Evolutionary conservation across 2,329 filamentous ascomycete species (phyloP).

Genomic region (Zopfia rhizophila): DNA sequence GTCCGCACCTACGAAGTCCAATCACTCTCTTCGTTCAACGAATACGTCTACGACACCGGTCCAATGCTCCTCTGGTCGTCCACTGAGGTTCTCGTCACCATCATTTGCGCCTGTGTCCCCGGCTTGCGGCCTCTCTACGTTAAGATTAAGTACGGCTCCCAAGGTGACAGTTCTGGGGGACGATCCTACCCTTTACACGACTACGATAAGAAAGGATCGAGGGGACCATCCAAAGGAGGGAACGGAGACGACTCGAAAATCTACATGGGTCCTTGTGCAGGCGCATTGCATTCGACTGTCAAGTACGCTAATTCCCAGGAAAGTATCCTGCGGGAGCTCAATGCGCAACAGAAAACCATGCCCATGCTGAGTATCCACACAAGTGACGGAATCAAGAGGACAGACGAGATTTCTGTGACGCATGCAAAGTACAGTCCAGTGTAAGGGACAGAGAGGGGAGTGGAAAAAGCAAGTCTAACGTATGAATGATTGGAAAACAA

Average conservation of each 20-base stretch:
- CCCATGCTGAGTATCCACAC: conserved; percentile 8
- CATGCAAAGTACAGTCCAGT: no score
- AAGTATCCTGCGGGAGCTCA: conserved; percentile 34
- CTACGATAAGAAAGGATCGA: conserved; percentile 30
- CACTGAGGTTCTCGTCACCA: conserved; percentile 59
- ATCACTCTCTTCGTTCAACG: conserved; percentile 35
- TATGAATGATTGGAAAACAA: no score
- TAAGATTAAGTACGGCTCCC: conserved; percentile 31
- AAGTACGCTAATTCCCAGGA: conserved; percentile 38
- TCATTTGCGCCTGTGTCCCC: conserved; percentile 65
- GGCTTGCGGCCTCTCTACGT: conserved; percentile 55
- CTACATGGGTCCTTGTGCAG: conserved; percentile 31
- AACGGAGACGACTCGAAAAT: conserved; percentile 20
- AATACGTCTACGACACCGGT: conserved; percentile 46
- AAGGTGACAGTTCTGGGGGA: conserved; percentile 26
- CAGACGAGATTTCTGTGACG: conserved; percentile 25
- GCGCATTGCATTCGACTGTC: conserved; percentile 31
- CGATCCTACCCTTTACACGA: conserved; percentile 34
- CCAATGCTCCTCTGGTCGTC: conserved; percentile 45
- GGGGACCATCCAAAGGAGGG: conserved; percentile 11
- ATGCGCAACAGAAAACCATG: conserved; percentile 7
- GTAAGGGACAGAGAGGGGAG: no score
- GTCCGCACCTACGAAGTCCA: conserved; percentile 42
- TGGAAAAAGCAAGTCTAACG: no score
- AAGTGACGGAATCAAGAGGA: conserved; percentile 14